Evolutionary conservation across 495 filamentous ascomycete species (phyloP), one percentile per base, ranked within the genome.

Genomic region (Apiosordaria backusii): DNA sequence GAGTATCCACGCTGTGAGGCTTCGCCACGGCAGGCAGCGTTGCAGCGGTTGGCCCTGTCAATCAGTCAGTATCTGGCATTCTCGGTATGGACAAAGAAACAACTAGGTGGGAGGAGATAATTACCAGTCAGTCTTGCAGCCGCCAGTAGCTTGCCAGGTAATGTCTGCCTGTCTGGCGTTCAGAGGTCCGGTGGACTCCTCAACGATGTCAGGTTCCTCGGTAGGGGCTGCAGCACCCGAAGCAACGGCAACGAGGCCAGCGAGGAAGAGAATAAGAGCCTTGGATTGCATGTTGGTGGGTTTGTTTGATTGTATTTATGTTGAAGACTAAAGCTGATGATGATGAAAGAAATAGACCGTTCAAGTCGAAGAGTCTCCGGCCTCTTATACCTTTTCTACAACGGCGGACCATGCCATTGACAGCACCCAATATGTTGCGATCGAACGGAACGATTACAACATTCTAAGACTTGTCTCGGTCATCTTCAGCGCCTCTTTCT

Each of bases 41-140:
- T 55, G 52, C 52, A 55, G 7, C 52, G n/a, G 52, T 55, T 55
- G 52, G 52, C 52, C 52, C 35, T 45, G 35, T 45, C 35, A 45
- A 13, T 45, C 3, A 10, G 35, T 7, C 3, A 13, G 6, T 45
- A 13, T 15, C 9, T 6, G 35, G 10, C 10, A 45, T 2, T 13
- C 9, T 45, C 35, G 9, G 16, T 15, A 45, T n/a, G n/a, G n/a
- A n/a, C n/a, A n/a, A n/a, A n/a, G n/a, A n/a, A n/a, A n/a, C n/a
- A n/a, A n/a, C n/a, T n/a, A n/a, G n/a, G 35, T 10, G 16, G 16
- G 35, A 15, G 27, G 27, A 7, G 10, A 15, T 15, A 45, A 7
- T 2, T 45, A 45, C 35, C 52, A 55, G n/a, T 55, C 52, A 19
- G 52, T 55, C 52, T 55, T 55, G 19, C 52, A 55, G 52, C 52